Percentiles rank a stretch among this genome's conserved stretches.
Evolutionary conservation across 352 stramenopile genomes (phyloP).

Genomic region (Pythium angustatum): DNA sequence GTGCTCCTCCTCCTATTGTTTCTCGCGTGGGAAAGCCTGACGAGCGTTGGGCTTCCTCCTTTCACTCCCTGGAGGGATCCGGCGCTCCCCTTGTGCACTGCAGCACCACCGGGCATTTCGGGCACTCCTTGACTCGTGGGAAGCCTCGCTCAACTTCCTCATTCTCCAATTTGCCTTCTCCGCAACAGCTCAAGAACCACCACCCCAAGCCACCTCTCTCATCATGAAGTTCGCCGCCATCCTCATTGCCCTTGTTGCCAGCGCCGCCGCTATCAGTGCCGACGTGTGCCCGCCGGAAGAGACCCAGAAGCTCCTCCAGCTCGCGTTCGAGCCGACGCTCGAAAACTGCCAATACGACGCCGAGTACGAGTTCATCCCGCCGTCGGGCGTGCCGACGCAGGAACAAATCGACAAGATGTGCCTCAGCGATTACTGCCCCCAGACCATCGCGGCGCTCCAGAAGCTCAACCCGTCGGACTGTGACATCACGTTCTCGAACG

Average conservation of each 20-base stretch:
- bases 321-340: conserved; percentile 5
- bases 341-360: conserved; percentile 12
- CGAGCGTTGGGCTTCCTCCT: too few species aligned
- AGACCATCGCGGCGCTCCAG: conserved; percentile 34
- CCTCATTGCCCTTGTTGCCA: conserved; percentile 8
- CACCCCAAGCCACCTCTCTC: not conserved
- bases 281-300: conserved; percentile 2
- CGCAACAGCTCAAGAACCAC: conserved; percentile 4
- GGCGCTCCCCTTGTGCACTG: too few species aligned
- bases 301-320: not conserved
- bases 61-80: too few species aligned
- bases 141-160: not conserved
- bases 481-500: conserved; percentile 40
- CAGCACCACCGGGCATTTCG: too few species aligned
- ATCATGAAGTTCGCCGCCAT: conserved; percentile 12
- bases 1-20: too few species aligned
- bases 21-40: too few species aligned
- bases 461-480: conserved; percentile 43
- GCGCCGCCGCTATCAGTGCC: conserved; percentile 2
- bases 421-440: conserved; percentile 2
- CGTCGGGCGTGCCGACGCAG: not conserved
- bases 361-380: conserved; percentile 18
- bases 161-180: conserved; percentile 15
- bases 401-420: conserved; percentile 15
- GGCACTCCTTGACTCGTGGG: not conserved